Evolutionary conservation across 164 flowering plant genomes (phyloP).

Genomic region (Echeveria elegans): DNA sequence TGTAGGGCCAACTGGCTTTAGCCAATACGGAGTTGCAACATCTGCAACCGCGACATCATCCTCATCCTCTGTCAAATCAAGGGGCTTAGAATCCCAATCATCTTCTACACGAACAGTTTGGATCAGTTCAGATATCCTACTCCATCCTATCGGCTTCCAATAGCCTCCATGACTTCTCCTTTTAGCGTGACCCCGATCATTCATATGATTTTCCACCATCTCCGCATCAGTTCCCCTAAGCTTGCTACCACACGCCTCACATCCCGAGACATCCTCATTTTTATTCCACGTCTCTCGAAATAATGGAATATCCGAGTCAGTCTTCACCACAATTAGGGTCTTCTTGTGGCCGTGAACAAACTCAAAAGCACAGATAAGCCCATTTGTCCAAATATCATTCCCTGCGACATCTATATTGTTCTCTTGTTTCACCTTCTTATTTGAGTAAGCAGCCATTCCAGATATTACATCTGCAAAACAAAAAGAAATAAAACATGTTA

Average conservation of each 20-base stretch:
- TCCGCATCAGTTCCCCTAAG: conserved; percentile 10
- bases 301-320: conserved; percentile 16
- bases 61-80: conserved; percentile 45
- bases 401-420: conserved; percentile 14
- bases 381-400: conserved; percentile 81
- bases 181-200: conserved; percentile 10
- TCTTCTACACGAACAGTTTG: conserved; percentile 60
- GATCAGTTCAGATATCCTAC: conserved; percentile 67
- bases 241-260: conserved; percentile 12
- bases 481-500: no score
- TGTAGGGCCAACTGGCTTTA: conserved; percentile 75
- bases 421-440: not conserved
- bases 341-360: conserved; percentile 36
- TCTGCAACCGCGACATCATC: conserved; percentile 76
- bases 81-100: conserved; percentile 41
- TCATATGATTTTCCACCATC: conserved; percentile 20
- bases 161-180: conserved; percentile 32
- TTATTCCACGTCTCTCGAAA: conserved; percentile 14
- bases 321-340: not conserved
- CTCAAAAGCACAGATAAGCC: conserved; percentile 92
- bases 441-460: not conserved
- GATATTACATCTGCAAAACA: no score
- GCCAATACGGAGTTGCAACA: conserved; percentile 90
- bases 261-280: conserved; percentile 15
- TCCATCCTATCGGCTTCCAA: conserved; percentile 98